These are phyloP conservation scores for Trichoderma citrinoviride DNA, from an alignment of 2,329 filamentous ascomycete genomes.

Conservation along the genomic window DNA sequence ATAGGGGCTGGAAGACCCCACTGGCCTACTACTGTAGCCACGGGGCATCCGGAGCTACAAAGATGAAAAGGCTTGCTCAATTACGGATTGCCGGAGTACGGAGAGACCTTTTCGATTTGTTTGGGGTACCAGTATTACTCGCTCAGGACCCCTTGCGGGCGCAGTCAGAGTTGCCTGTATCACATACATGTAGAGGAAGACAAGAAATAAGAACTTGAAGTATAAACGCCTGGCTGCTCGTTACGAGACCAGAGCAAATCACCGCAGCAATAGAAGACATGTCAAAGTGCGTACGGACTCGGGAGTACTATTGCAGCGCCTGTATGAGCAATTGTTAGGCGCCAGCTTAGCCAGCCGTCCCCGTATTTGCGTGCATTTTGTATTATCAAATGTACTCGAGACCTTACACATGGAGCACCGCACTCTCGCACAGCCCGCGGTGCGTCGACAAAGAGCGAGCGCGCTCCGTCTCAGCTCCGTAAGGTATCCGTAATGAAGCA, in stretches of 20 bases:
- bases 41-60: conserved; percentile 18
- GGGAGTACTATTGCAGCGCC: not conserved
- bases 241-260: not conserved
- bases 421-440: not conserved
- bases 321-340: not conserved
- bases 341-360: not conserved
- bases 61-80: conserved; percentile 7
- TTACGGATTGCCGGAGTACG: conserved; percentile 3
- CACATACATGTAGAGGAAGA: not conserved
- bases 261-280: not conserved
- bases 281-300: not conserved
- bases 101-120: not conserved
- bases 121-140: not conserved
- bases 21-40: not conserved
- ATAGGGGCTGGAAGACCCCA: conserved; percentile 5
- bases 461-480: too few species aligned
- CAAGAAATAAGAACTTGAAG: not conserved
- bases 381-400: too few species aligned
- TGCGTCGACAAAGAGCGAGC: not conserved
- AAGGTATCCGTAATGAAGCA: conserved; percentile 11
- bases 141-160: conserved; percentile 4
- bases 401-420: not conserved
- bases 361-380: conserved; percentile 7
- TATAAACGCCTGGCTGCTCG: not conserved
- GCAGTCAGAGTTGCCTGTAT: conserved; percentile 6